phyloP scores from a whole-genome alignment of 768 basidiomycete species.

The Macrocybe gigantea region DNA sequence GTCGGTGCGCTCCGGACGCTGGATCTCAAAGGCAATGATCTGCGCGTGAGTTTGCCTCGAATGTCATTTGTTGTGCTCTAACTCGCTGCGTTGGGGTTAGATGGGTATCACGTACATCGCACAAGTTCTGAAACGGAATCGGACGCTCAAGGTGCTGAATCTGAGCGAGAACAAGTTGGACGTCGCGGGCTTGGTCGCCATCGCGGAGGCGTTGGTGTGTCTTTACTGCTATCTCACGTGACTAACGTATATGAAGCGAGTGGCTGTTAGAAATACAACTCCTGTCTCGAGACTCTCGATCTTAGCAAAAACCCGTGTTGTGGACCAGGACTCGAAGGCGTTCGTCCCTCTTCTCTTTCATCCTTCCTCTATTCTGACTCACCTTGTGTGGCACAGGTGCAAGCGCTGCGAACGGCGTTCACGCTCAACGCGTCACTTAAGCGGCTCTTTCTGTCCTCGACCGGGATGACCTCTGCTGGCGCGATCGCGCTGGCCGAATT shows the following conservation, averaged over 20 bases:
- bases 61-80: neutral
- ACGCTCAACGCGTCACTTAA: slow-evolving; percentile 90
- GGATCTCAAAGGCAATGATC: slow-evolving; percentile 90
- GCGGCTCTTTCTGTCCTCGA: slow-evolving; percentile 85
- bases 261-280: slow-evolving; percentile 80
- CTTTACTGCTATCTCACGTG: neutral
- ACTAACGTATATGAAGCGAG: neutral
- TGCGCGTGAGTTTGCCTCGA: slow-evolving; percentile 55
- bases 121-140: slow-evolving; percentile 93
- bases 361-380: neutral
- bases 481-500: slow-evolving; percentile 97
- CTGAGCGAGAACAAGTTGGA: slow-evolving; percentile 94
- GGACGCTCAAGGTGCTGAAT: slow-evolving; percentile 91
- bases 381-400: slow-evolving; percentile 41
- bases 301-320: slow-evolving; percentile 91
- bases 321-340: slow-evolving; percentile 87
- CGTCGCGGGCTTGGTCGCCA: slow-evolving; percentile 63
- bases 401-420: slow-evolving; percentile 88
- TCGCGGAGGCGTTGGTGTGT: slow-evolving; percentile 87
- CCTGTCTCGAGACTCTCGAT: slow-evolving; percentile 89
- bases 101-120: slow-evolving; percentile 85
- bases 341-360: slow-evolving; percentile 29
- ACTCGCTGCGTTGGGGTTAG: slow-evolving; percentile 16
- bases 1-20: slow-evolving; percentile 83
- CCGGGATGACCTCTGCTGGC: slow-evolving; percentile 71